Base-by-base conservation (phyloP, 2,329 filamentous ascomycete species). In the Pseudogymnoascus sp. region DNA sequence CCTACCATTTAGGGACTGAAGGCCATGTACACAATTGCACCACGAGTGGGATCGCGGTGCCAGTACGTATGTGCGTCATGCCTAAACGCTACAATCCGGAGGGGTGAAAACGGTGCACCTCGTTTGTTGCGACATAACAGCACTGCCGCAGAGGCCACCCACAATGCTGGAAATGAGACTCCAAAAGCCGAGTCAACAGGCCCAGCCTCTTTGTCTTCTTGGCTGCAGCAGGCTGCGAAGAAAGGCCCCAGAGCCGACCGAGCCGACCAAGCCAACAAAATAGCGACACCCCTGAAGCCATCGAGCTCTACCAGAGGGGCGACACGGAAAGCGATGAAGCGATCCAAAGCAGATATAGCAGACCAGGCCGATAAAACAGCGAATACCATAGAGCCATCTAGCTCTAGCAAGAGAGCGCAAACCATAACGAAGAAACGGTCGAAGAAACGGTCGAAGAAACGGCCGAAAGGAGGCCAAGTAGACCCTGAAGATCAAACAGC, bases 1-100 rank as follows among this genome's bases (percentile, higher is more conserved):
- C 49, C 6, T 11, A 12, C 28, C 9, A 3, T 35, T 22, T 35
- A 55, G 28, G 49, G 25, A 55, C 11, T 33, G 22, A 33, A 55
- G 19, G 49, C 16, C 28, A 55, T 55, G 49, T 55, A 55, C 49
- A 55, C 49, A 33, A 55, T 55, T 55, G 49, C 49, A 7, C 49
- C 49, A 55, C 49, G 49, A 35, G n/a, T 55, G 28, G 23, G 49
- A 55, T 55, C 49, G 22, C 49, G 49, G 28, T 55, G 49, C n/a
- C 25, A 55, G 11, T 55, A 33, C 9, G 49, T 55, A 33, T 55
- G 49, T 55, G 25, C 9, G 11, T 55, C 49, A 33, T 55, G 49
- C 12, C 49, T 55, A 7, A 55, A 55, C 16, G 49, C 16, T 33
- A 33, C 49, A 22, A 55, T 33, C 16, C 49, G 49, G n/a, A 55